Percentiles rank a stretch among this genome's conserved stretches.
These are phyloP conservation scores for Olyra latifolia DNA, from an alignment of 176 grass and related monocot genomes.

Conservation along the genomic window DNA sequence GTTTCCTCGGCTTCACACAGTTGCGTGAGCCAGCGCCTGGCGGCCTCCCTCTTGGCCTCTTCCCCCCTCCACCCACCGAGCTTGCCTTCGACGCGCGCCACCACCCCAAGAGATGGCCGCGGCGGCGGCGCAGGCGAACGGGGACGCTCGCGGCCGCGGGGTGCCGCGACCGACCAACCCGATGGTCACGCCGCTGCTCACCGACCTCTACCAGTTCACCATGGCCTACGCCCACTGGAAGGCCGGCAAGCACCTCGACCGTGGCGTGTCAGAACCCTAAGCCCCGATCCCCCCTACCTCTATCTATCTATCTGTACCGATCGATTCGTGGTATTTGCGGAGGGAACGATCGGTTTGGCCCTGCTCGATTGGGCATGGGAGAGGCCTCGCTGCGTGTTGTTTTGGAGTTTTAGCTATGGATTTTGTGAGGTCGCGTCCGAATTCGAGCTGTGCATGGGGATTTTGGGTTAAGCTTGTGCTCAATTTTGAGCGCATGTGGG, in stretches of 20 bases:
- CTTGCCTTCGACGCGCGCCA: not conserved
- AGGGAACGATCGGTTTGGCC: not conserved
- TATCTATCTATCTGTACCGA: not conserved
- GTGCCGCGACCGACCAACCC: conserved; percentile 71
- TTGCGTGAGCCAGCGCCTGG: no score
- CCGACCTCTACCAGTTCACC: conserved; percentile 99
- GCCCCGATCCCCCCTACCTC: not conserved
- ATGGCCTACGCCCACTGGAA: conserved; percentile 99
- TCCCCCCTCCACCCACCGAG: not conserved
- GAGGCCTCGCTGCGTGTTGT: not conserved
- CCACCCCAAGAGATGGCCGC: not conserved
- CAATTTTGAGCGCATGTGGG: not conserved
- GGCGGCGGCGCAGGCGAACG: conserved; percentile 33
- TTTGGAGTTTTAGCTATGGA: not conserved
- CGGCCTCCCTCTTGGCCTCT: no score
- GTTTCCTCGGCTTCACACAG: no score
- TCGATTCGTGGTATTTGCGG: not conserved
- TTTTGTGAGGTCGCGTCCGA: not conserved
- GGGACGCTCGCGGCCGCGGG: conserved; percentile 11
- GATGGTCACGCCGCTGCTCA: conserved; percentile 91
- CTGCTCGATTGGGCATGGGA: not conserved
- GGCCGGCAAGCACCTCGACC: conserved; percentile 88
- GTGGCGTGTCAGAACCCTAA: conserved; percentile 61
- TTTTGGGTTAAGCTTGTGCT: not conserved
- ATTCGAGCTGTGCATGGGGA: not conserved